Percentiles rank a stretch among this genome's conserved stretches.
Evolutionary conservation across 176 grass and related monocot species (phyloP).

Genomic region (Musa acuminata): DNA sequence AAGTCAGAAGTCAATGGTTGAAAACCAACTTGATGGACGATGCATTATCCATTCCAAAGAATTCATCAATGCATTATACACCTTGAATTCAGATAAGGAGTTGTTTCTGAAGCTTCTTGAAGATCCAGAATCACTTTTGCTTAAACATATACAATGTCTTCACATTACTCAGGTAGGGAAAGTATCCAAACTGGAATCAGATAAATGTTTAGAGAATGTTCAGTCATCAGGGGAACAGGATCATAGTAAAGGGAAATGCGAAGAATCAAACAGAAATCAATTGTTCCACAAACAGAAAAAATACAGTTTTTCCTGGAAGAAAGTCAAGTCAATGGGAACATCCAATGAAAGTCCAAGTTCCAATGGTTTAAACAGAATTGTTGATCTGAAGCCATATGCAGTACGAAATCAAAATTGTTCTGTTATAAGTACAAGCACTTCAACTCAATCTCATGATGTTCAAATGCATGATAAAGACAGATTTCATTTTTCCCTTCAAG

Average conservation of each 20-base stretch:
- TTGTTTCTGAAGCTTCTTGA: conserved; percentile 83
- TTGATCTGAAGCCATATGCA: conserved; percentile 67
- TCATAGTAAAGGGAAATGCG: conserved; percentile 23
- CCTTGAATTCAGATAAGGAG: conserved; percentile 77
- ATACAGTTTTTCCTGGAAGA: conserved; percentile 55
- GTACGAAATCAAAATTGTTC: conserved; percentile 25
- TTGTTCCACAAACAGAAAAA: conserved; percentile 42
- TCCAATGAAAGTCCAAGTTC: conserved; percentile 21
- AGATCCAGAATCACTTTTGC: conserved; percentile 61
- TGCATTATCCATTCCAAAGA: conserved; percentile 53
- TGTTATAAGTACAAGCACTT: conserved; percentile 22
- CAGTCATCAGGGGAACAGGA: conserved; percentile 11
- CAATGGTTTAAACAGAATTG: conserved; percentile 50
- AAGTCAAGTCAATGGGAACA: conserved; percentile 44
- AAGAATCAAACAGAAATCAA: conserved; percentile 21
- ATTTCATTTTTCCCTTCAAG: conserved; percentile 59
- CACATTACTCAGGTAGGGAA: conserved; percentile 25
- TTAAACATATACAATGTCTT: conserved; percentile 56
- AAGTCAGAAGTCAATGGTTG: conserved; percentile 28
- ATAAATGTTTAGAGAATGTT: conserved; percentile 25
- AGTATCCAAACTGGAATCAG: background rate
- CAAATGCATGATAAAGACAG: conserved; percentile 25
- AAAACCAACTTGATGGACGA: conserved; percentile 31
- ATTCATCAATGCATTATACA: conserved; percentile 81
- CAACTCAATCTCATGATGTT: conserved; percentile 25